Evolutionary conservation across 2,329 filamentous ascomycete species (phyloP), one percentile per base, ranked within the genome.

Genomic region (Pseudocercospora fijiensis): DNA sequence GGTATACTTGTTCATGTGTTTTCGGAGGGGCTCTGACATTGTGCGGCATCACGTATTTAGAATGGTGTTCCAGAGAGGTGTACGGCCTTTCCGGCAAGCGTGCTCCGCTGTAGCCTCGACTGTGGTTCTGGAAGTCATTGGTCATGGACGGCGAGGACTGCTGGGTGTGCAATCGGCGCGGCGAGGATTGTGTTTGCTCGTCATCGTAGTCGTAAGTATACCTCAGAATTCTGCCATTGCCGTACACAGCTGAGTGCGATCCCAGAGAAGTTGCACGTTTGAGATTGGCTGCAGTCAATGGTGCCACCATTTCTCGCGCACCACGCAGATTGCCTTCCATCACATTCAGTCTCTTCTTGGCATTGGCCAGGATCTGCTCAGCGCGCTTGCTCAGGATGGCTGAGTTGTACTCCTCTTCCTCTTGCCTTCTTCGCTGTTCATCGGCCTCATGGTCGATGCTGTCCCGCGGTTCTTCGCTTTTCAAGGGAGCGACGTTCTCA

Each of bases 271-370:
- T 73, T 30, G 75, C 75, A 16, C 75, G 73, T 65, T 77, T 74
- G 37, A 77, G 66, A 53, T 77, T 77, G n/a, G 75, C 75, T 2
- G 74, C 71, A 5, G 75, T 77, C 67, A 77, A 64, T 3, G 75
- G 75, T 13, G 71, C 68, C n/a, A 75, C 72, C 16, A 76, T 65
- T 56, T 76, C 75, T 71, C 91, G 86, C 28, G 92, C 93, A 65
- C 91, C 88, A 62, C 85, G 88, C 20, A 97, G 82, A 71, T 97
- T 97, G 41, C 90, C 92, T 78, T 97, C 94, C 92, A 97, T 96
- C 30, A 91, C 92, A 74, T 91, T 95, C 65, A 98, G 82, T 70
- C 92, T 85, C 76, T 88, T 89, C 80, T 97, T 97, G 30, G 94
- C 94, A 78, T 96, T 96, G 61, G 92, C 91, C 61, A 98, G 83